Conservation (phyloP, 1,139 yeast species). For the Yamadazyma atlantica region DNA sequence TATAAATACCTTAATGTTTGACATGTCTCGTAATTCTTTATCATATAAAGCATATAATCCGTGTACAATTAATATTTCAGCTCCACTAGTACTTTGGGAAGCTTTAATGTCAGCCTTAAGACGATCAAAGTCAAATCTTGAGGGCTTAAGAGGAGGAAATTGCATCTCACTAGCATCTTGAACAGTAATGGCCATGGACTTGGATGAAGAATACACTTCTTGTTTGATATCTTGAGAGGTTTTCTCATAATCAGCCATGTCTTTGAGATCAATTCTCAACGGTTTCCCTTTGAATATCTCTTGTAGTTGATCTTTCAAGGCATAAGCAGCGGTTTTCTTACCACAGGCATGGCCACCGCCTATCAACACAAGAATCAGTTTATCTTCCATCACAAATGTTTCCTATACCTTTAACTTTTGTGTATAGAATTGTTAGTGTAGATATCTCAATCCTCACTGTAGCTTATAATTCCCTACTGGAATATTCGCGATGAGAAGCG, state of each 20-base stretch:
- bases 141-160: slow-evolving; percentile 33
- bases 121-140: slow-evolving; percentile 36
- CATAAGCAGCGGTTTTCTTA: slow-evolving; percentile 40
- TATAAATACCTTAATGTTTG: slow-evolving; percentile 72
- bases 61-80: slow-evolving; percentile 57
- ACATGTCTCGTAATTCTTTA: slow-evolving; percentile 51
- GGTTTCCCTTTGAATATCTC: slow-evolving; percentile 18
- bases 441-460: too few species aligned
- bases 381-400: slow-evolving; percentile 10
- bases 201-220: slow-evolving; percentile 19
- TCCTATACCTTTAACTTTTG: too few species aligned
- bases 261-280: slow-evolving; percentile 37
- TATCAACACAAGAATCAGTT: slow-evolving; percentile 48
- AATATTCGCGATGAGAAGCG: not conserved
- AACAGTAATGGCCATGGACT: slow-evolving; percentile 34
- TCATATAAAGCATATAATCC: slow-evolving; percentile 84
- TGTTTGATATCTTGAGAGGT: slow-evolving; percentile 16
- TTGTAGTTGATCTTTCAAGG: slow-evolving; percentile 29
- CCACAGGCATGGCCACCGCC: slow-evolving; percentile 83
- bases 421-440: too few species aligned
- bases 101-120: slow-evolving; percentile 18
- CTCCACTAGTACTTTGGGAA: slow-evolving; percentile 8
- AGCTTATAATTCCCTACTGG: too few species aligned
- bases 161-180: slow-evolving; percentile 17
- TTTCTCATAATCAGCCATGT: slow-evolving; percentile 30